Evolutionary conservation across 208 protist genomes (phyloP), one percentile per base, ranked within the genome.

Genomic region (Acanthamoeba lugdunensis): DNA sequence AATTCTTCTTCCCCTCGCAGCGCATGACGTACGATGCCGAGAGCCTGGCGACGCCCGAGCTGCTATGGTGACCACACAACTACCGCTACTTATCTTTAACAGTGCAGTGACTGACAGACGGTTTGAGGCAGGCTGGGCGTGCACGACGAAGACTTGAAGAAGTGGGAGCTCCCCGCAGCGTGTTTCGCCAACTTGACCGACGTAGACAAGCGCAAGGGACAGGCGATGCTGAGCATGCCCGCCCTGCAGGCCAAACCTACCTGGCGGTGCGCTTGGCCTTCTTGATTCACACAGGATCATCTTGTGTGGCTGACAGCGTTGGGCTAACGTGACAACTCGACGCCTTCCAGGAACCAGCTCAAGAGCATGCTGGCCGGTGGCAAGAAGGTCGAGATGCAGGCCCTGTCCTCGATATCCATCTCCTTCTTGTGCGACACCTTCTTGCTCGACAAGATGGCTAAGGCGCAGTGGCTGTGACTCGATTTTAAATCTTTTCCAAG

Each of bases 351-450:
- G 85, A 69, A 75, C 23, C 58, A 91, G 61, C 65, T 91, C 30
- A 41, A 23, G 21, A 2, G 25, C 28, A 91, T 91, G 85, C 28
- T 91, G 0, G 33, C 33, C 2, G 33, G 11, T 28, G 85, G 85
- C 18, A 41, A 91, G 16, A 91, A 91, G 50, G 28, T 91, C 56
- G 85, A 91, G 41, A 21, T 91, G 33, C 85, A 91, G 61, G 85
- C 85, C 11, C 58, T 91, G 1, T 91, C 85, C 18, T 91, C 85
- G 7, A 58, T 67, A 16, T 28, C 58, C 5, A 67, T 91, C 85
- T 91, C 85, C n/a, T 91, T 91, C 85, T n/a, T 91, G 85, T 91
- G 85, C 33, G 85, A 91, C 85, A 52, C 85, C 21, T 91, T 91
- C 48, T 18, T 91, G 11, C 58, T 61, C 33, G 37, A 50, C 33